Percentiles rank a stretch among this genome's conserved stretches.
These are phyloP conservation scores for Fraxinus baroniana DNA, from an alignment of 305 asterid genomes.

Conservation along the genomic window DNA sequence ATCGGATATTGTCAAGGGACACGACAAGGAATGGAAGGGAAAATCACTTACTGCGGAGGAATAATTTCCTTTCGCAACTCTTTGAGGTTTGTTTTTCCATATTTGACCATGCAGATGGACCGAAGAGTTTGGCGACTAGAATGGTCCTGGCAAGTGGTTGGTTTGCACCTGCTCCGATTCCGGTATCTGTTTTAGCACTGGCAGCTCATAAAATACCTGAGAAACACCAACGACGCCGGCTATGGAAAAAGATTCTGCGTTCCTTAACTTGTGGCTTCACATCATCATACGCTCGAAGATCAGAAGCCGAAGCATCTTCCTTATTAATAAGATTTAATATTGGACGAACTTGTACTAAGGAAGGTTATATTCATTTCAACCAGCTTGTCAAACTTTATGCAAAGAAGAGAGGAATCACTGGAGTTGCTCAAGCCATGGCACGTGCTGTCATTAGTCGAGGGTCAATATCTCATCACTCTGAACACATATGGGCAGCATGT, in stretches of 20 bases:
- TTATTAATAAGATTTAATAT: constrained; percentile 68
- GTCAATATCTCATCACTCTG: constrained; percentile 43
- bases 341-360: constrained; percentile 59
- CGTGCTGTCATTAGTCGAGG: constrained; percentile 57
- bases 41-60: constrained; percentile 56
- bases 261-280: constrained; percentile 71
- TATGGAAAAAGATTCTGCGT: constrained; percentile 58
- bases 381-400: constrained; percentile 68
- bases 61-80: constrained; percentile 76
- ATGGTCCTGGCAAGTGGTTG: constrained; percentile 92
- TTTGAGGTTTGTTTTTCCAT: constrained; percentile 95
- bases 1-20: constrained; percentile 67
- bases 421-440: constrained; percentile 77
- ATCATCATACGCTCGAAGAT: constrained; percentile 65
- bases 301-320: constrained; percentile 80
- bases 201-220: constrained; percentile 83
- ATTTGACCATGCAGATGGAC: constrained; percentile 86
- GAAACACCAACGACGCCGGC: constrained; percentile 51
- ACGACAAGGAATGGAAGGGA: constrained; percentile 56
- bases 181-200: constrained; percentile 54
- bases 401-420: constrained; percentile 60
- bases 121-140: constrained; percentile 80
- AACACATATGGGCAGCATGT: constrained; percentile 93
- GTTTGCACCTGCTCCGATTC: constrained; percentile 84
- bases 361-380: constrained; percentile 67